These are phyloP conservation scores for Chlamydomonas schloesseri DNA, from an alignment of 139 green algal species.

Conservation along the genomic window DNA sequence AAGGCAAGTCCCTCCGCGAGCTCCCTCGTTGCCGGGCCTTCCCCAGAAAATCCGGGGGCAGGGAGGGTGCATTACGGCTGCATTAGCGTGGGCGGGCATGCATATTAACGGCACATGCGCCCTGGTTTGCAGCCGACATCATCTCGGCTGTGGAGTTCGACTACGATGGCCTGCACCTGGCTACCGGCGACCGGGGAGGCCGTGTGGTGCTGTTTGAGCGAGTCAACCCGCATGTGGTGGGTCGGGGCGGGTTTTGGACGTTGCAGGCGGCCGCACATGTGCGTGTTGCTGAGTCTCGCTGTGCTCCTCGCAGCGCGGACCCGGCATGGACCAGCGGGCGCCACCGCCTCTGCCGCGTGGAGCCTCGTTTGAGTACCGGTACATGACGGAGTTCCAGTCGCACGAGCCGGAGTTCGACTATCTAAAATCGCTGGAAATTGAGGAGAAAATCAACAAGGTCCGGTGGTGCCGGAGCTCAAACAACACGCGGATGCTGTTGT, in stretches of 20 bases:
- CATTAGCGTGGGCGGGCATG: too few species aligned
- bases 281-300: slow-evolving; percentile 9
- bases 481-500: slow-evolving; percentile 84
- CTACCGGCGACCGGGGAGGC: slow-evolving; percentile 96
- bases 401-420: slow-evolving; percentile 99
- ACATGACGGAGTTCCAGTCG: slow-evolving; percentile 99
- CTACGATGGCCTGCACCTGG: slow-evolving; percentile 89
- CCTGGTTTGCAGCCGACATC: slow-evolving; percentile 90
- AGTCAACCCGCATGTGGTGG: slow-evolving; percentile 66
- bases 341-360: slow-evolving; percentile 44
- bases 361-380: slow-evolving; percentile 90
- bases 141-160: slow-evolving; percentile 99
- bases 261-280: not conserved
- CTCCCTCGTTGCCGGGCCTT: too few species aligned
- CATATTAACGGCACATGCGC: not conserved
- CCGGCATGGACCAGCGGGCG: slow-evolving; percentile 63
- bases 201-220: slow-evolving; percentile 98
- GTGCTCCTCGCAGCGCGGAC: slow-evolving; percentile 44
- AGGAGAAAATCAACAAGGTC: slow-evolving; percentile 99
- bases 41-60: too few species aligned
- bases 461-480: slow-evolving; percentile 82
- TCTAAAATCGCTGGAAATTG: slow-evolving; percentile 98
- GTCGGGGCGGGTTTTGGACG: slow-evolving; percentile 17
- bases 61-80: too few species aligned
- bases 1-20: slow-evolving; percentile 87